Evolutionary conservation across 805 yeast genomes (phyloP).

Genomic region (Lipomyces orientalis): DNA sequence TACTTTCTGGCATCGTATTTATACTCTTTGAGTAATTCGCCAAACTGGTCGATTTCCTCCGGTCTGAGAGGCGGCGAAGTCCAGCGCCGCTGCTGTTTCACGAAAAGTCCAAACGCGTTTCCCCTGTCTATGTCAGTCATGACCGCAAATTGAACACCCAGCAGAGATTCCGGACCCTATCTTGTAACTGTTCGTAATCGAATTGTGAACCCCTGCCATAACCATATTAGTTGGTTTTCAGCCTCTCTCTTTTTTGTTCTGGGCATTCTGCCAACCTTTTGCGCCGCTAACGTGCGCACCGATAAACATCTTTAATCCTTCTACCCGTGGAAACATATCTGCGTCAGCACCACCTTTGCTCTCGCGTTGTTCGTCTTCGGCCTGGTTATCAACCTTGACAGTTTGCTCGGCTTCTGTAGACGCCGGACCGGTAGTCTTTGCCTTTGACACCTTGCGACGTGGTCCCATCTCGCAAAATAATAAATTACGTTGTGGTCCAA

Average conservation of each 20-base stretch:
- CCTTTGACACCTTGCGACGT: background rate
- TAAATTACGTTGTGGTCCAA: background rate
- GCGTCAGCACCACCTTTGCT: conserved; percentile 4
- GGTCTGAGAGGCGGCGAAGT: conserved; percentile 74
- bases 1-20: conserved; percentile 69
- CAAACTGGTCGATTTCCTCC: conserved; percentile 72
- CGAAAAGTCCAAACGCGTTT: conserved; percentile 86
- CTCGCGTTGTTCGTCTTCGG: conserved; percentile 8
- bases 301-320: conserved; percentile 46
- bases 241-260: background rate
- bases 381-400: background rate
- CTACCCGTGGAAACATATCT: conserved; percentile 51
- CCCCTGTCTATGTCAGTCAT: conserved; percentile 48
- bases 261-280: conserved; percentile 23
- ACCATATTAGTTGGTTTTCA: background rate
- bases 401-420: background rate
- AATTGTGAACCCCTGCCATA: conserved; percentile 59
- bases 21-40: conserved; percentile 61
- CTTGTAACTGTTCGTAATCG: conserved; percentile 63
- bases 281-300: conserved; percentile 36
- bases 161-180: conserved; percentile 51
- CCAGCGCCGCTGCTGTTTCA: conserved; percentile 92
- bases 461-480: background rate
- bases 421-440: background rate
- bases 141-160: background rate